Base-by-base conservation (phyloP, 257 asterid genomes). In the Solanum medicagineum region DNA sequence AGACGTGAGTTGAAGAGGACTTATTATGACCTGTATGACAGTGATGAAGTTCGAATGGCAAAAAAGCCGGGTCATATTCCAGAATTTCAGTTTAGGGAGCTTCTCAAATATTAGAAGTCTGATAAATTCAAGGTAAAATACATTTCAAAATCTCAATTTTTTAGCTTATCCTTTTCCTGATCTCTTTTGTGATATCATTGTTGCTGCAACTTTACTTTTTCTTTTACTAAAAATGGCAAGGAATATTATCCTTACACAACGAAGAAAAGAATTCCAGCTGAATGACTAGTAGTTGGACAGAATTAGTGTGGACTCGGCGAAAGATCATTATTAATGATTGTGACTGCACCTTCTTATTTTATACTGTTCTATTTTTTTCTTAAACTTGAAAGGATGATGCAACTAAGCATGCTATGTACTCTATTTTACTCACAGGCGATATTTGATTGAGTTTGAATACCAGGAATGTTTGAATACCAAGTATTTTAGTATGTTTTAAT, bases 191-290 rank as follows among this genome's bases (percentile, higher is more conserved):
- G 36, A 32, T 32, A 32, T 32, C 3, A 32, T 32, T 2, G 36
- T 3, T 32, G 36, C 36, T 2, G 36, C 36, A 32, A 32, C 36
- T 3, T 32, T 32, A 32, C 36, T 32, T 32, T 32, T 32, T 32
- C 36, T 32, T 32, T 32, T 32, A 87, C 90, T 8, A 97, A 94
- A 80, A 93, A 86, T 62, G 95, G 97, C 90, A 94, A 90, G 95
- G 97, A 93, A 71, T 93, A 91, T 86, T 94, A 93, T 80, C 97
- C 95, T 19, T 93, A 95, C 91, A 89, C 96, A 68, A 89, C 92
- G 60, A 92, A 93, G 92, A 93, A 93, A 86, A 93, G 97, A 93
- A 91, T 94, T 51, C 90, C 51, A 77, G 88, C 84, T 66, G 93
- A 94, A 29, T 88, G 84, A 88, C 9, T 57, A 14, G 16, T 77